These are phyloP conservation scores for Oryza longistaminata DNA, from an alignment of 176 grass and related monocot genomes.

Conservation along the genomic window DNA sequence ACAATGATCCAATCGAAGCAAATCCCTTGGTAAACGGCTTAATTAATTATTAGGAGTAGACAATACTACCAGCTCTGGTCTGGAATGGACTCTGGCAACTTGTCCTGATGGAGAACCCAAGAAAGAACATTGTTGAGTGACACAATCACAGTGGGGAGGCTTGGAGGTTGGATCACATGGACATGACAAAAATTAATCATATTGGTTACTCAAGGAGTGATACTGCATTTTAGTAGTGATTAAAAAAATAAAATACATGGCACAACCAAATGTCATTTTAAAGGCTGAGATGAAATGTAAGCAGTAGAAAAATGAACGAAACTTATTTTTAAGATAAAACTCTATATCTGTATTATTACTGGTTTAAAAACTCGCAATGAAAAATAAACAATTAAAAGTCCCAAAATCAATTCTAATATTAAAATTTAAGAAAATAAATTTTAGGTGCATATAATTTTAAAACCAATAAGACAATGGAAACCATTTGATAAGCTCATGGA, in stretches of 20 bases:
- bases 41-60: neutral
- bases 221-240: neutral
- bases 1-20: slow-evolving; percentile 16
- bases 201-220: neutral
- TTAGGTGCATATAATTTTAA: too few species aligned
- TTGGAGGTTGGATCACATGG: neutral
- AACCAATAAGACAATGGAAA: too few species aligned
- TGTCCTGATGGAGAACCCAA: slow-evolving; percentile 27
- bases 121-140: neutral
- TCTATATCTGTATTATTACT: too few species aligned
- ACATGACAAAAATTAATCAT: neutral
- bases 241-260: neutral
- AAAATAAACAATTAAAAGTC: too few species aligned
- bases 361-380: too few species aligned
- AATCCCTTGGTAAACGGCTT: neutral
- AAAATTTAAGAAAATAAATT: too few species aligned
- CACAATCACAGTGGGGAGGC: neutral
- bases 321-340: too few species aligned
- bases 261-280: neutral
- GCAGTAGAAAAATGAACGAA: too few species aligned
- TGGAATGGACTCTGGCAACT: neutral
- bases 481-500: too few species aligned
- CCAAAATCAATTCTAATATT: too few species aligned
- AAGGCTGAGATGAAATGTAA: neutral
- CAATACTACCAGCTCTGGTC: neutral